These are phyloP conservation scores for Diplogelasinospora grovesii DNA, from an alignment of 495 filamentous ascomycete species.

Conservation along the genomic window DNA sequence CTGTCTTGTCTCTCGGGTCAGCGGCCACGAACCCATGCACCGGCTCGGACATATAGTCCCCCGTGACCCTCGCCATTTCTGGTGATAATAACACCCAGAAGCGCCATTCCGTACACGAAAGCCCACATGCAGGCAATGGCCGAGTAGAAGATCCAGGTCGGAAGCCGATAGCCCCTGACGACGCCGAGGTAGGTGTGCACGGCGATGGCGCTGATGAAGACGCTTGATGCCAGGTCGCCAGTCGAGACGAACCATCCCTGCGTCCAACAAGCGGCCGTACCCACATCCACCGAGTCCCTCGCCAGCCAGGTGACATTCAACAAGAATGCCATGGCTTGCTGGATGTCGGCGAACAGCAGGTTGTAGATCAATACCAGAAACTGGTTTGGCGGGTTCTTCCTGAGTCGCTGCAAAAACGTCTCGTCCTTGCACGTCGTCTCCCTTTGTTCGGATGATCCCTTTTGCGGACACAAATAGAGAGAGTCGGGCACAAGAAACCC, in stretches of 20 bases:
- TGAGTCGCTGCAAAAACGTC: slow-evolving; percentile 8
- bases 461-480: slow-evolving; percentile 16
- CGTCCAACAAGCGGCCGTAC: slow-evolving; percentile 53
- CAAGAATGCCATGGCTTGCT: slow-evolving; percentile 63
- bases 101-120: slow-evolving; percentile 51
- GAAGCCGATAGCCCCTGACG: slow-evolving; percentile 49
- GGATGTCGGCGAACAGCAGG: slow-evolving; percentile 65
- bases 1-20: no score
- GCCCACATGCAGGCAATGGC: slow-evolving; percentile 48
- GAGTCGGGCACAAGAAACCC: slow-evolving; percentile 20
- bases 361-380: slow-evolving; percentile 71
- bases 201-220: slow-evolving; percentile 64
- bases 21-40: slow-evolving; percentile 50
- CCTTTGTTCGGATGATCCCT: no score
- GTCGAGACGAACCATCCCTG: slow-evolving; percentile 68
- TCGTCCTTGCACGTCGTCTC: no score
- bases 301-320: slow-evolving; percentile 57
- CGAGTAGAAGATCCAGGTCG: slow-evolving; percentile 44
- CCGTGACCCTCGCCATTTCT: slow-evolving; percentile 36
- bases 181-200: slow-evolving; percentile 62
- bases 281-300: slow-evolving; percentile 48
- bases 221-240: slow-evolving; percentile 61
- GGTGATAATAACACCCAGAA: slow-evolving; percentile 46
- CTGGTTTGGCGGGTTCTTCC: slow-evolving; percentile 50
- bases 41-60: slow-evolving; percentile 54